Evolutionary conservation across 1,139 yeast genomes (phyloP).

Genomic region (Suhomyces panamericanus): DNA sequence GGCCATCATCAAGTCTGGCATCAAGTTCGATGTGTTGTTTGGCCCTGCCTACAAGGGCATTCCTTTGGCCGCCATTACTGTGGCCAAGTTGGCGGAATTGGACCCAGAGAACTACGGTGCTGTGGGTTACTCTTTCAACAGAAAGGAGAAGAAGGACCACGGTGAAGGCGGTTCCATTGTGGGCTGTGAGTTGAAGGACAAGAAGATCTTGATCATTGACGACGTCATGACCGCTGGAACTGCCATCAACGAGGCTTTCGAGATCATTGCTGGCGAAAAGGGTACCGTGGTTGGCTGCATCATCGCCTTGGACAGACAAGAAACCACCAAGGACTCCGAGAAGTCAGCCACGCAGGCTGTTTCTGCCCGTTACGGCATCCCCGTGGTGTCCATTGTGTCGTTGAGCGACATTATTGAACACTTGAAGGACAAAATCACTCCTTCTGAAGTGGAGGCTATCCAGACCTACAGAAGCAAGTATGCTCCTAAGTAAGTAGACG

Average conservation of each 20-base stretch:
- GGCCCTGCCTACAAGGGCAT: slow-evolving; percentile 99
- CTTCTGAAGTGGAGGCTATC: slow-evolving; percentile 55
- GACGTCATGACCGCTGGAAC: slow-evolving; percentile 99
- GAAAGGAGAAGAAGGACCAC: slow-evolving; percentile 95
- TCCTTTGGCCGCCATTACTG: slow-evolving; percentile 90
- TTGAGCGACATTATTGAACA: slow-evolving; percentile 72
- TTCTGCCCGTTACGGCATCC: slow-evolving; percentile 68
- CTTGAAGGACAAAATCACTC: slow-evolving; percentile 53
- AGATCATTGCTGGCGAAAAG: slow-evolving; percentile 65
- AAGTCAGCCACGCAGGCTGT: slow-evolving; percentile 83
- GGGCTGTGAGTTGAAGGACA: slow-evolving; percentile 72
- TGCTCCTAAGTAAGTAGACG: slow-evolving; percentile 33
- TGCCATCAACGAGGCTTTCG: slow-evolving; percentile 92
- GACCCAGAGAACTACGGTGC: slow-evolving; percentile 72
- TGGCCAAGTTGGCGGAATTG: slow-evolving; percentile 86
- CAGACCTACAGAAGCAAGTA: slow-evolving; percentile 58
- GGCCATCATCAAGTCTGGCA: slow-evolving; percentile 75
- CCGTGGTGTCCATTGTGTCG: slow-evolving; percentile 79
- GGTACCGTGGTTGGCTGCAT: slow-evolving; percentile 83
- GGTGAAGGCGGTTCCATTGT: slow-evolving; percentile 98
- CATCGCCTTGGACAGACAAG: slow-evolving; percentile 94
- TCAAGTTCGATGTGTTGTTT: slow-evolving; percentile 86
- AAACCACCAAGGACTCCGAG: slow-evolving; percentile 67
- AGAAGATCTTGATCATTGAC: slow-evolving; percentile 80
- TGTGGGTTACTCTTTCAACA: slow-evolving; percentile 72